Evolutionary conservation across 2,329 filamentous ascomycete genomes (phyloP).

Genomic region (Fusarium coffeatum): DNA sequence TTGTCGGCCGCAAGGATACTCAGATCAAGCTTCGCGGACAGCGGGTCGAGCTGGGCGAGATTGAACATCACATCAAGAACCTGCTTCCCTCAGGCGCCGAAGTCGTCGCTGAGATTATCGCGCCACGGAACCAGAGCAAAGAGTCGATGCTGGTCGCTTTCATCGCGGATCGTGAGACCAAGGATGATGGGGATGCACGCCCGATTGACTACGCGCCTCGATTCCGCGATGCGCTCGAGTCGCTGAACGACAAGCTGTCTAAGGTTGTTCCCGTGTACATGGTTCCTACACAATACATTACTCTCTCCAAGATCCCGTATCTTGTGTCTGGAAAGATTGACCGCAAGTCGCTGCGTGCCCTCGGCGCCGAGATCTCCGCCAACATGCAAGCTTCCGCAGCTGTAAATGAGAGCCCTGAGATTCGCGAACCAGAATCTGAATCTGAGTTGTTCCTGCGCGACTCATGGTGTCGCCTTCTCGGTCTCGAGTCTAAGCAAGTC

Average conservation of each 20-base stretch:
- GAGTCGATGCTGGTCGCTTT: constrained; percentile 46
- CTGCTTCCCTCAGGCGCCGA: constrained; percentile 54
- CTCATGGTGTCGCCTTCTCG: constrained; percentile 53
- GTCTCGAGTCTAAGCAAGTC: constrained; percentile 49
- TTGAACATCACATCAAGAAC: constrained; percentile 61
- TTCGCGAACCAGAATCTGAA: constrained; percentile 34
- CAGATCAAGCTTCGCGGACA: constrained; percentile 76
- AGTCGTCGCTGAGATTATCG: constrained; percentile 62
- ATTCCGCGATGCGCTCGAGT: constrained; percentile 30
- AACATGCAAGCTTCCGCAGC: constrained; percentile 31
- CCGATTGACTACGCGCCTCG: constrained; percentile 40
- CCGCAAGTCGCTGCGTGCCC: constrained; percentile 38
- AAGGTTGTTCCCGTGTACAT: constrained; percentile 42
- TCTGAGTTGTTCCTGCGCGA: constrained; percentile 47
- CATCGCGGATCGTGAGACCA: constrained; percentile 39
- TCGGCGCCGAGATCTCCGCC: constrained; percentile 37
- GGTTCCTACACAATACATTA: constrained; percentile 41
- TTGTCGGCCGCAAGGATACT: constrained; percentile 73
- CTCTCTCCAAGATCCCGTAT: constrained; percentile 40
- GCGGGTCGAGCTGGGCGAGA: constrained; percentile 69
- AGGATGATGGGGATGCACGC: constrained; percentile 24
- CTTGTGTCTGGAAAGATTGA: constrained; percentile 45
- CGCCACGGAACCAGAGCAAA: constrained; percentile 50
- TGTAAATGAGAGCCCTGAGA: background rate
- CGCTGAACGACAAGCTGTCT: constrained; percentile 36